A percentile compares a stretch with the other conserved stretches of the same genome.
Conservation (phyloP, 2,329 filamentous ascomycete species). For the Scytalidium sp. region DNA sequence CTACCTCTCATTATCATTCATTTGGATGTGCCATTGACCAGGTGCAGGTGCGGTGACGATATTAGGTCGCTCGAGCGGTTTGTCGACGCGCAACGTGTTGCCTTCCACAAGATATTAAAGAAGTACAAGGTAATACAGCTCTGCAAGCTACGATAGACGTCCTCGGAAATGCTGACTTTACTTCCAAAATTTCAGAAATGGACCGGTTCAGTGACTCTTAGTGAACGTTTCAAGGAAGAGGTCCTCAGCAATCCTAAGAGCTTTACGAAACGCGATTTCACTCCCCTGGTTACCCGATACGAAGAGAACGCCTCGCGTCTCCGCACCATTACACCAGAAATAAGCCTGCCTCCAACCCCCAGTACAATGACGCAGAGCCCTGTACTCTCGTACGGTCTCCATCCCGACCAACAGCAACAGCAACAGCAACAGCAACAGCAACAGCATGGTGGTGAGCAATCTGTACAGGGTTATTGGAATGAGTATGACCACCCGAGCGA, state of each 20-base stretch:
- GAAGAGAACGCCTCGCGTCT: slow-evolving; percentile 47
- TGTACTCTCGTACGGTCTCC: not conserved
- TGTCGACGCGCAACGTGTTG: slow-evolving; percentile 68
- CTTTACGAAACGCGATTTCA: slow-evolving; percentile 67
- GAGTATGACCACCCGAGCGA: slow-evolving; percentile 84
- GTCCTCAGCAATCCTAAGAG: slow-evolving; percentile 65
- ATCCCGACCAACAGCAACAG: slow-evolving; percentile 15
- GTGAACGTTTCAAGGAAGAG: slow-evolving; percentile 63
- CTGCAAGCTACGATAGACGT: no score
- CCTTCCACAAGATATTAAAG: slow-evolving; percentile 80
- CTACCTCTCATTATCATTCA: not conserved
- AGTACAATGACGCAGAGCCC: slow-evolving; percentile 6
- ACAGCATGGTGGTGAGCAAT: slow-evolving; percentile 1
- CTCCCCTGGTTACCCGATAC: slow-evolving; percentile 46
- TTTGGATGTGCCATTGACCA: slow-evolving; percentile 5
- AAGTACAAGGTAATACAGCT: slow-evolving; percentile 78
- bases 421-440: slow-evolving; percentile 11
- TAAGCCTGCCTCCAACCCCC: slow-evolving; percentile 17
- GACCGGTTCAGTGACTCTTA: slow-evolving; percentile 69
- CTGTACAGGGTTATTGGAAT: slow-evolving; percentile 66
- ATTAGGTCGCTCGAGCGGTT: slow-evolving; percentile 70
- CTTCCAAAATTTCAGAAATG: slow-evolving; percentile 65
- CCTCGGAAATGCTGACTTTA: not conserved
- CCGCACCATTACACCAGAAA: slow-evolving; percentile 33
- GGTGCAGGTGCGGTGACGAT: slow-evolving; percentile 62